Conservation (phyloP, 768 basidiomycete genomes). For the Baorangia bicolor region DNA sequence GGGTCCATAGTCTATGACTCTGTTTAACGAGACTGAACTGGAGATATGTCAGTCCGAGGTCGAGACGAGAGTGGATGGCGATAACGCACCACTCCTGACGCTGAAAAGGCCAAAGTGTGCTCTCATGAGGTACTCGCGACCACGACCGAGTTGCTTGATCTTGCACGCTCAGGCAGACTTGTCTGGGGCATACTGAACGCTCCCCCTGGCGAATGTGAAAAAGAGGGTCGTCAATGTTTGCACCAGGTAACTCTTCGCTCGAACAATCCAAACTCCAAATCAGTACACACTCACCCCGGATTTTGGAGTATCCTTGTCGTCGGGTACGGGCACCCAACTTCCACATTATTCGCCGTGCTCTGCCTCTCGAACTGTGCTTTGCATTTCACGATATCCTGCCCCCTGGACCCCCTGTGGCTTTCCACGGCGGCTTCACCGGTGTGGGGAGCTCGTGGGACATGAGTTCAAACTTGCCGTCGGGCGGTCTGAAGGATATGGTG, state of each 20-base stretch:
- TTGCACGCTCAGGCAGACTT: constrained; percentile 99
- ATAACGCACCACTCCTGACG: constrained; percentile 77
- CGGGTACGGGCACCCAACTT: constrained; percentile 98
- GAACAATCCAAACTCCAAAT: background rate
- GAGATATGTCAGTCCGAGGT: background rate
- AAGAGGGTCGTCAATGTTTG: background rate
- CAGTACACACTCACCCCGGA: constrained; percentile 62
- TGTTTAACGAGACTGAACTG: no score
- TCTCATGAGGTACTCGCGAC: constrained; percentile 95
- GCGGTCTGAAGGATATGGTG: constrained; percentile 98
- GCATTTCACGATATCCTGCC: constrained; percentile 95
- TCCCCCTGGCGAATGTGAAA: constrained; percentile 62
- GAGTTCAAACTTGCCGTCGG: constrained; percentile 97
- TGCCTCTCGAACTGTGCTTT: constrained; percentile 97
- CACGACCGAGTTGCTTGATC: constrained; percentile 96
- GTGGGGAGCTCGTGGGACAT: constrained; percentile 96
- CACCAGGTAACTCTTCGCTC: no score
- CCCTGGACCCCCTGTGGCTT: constrained; percentile 86
- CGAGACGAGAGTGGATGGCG: background rate
- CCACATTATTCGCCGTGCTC: constrained; percentile 97
- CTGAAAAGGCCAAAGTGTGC: constrained; percentile 97
- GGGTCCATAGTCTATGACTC: no score
- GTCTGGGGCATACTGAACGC: constrained; percentile 95
- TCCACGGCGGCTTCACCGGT: constrained; percentile 94
- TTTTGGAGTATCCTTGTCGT: constrained; percentile 97